These are phyloP conservation scores for Byssoonygena ceratinophila DNA, from an alignment of 2,329 filamentous ascomycete genomes.

Conservation along the genomic window DNA sequence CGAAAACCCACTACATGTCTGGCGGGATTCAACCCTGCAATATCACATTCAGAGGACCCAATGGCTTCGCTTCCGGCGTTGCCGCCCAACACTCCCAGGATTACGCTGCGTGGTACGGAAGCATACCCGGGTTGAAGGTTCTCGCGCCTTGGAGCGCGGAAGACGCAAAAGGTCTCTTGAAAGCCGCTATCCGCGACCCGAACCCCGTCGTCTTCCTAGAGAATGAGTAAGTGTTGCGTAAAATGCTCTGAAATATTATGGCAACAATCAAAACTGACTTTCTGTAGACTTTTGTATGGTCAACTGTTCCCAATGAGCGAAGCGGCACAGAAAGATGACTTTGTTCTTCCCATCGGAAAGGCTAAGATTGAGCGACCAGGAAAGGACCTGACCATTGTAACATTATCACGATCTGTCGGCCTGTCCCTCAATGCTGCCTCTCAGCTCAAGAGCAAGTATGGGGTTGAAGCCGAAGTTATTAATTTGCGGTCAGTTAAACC, in stretches of 20 bases:
- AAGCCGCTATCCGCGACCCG: slow-evolving; percentile 94
- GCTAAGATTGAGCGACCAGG: slow-evolving; percentile 96
- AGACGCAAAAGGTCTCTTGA: slow-evolving; percentile 95
- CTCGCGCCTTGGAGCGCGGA: slow-evolving; percentile 93
- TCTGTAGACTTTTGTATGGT: slow-evolving; percentile 64
- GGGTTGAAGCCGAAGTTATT: slow-evolving; percentile 89
- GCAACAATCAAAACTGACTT: not conserved
- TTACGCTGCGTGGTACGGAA: slow-evolving; percentile 97
- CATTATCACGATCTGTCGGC: slow-evolving; percentile 88
- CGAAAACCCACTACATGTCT: slow-evolving; percentile 99
- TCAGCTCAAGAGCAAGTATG: slow-evolving; percentile 89
- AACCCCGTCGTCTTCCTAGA: slow-evolving; percentile 90
- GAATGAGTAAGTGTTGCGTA: slow-evolving; percentile 51
- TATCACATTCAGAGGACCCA: slow-evolving; percentile 98
- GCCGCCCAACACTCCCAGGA: slow-evolving; percentile 98
- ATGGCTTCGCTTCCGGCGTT: slow-evolving; percentile 93
- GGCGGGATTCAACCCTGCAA: slow-evolving; percentile 99
- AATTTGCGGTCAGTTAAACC: slow-evolving; percentile 98
- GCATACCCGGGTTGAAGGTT: slow-evolving; percentile 94
- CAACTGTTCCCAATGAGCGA: slow-evolving; percentile 95
- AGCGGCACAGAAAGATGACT: slow-evolving; percentile 89
- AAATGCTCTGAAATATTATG: not conserved
- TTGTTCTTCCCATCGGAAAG: slow-evolving; percentile 95
- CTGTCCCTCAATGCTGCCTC: slow-evolving; percentile 82
- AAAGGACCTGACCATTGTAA: slow-evolving; percentile 92